phyloP scores from a whole-genome alignment of 257 asterid genomes.

The Avicennia marina region DNA sequence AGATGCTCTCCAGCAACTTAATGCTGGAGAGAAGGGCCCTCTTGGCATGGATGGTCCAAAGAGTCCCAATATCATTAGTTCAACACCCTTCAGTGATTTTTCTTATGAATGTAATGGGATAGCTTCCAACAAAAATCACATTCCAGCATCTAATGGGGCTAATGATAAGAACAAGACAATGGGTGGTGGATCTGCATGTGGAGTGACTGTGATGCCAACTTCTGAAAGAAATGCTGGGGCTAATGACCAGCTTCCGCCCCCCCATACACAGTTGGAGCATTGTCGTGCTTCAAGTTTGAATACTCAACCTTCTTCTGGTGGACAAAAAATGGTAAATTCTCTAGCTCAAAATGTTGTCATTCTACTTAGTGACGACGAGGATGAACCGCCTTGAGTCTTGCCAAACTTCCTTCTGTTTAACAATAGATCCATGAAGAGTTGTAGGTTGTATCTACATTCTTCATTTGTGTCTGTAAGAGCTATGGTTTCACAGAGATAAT shows the following conservation, averaged over 20 bases:
- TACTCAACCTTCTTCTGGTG: background rate
- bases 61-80: background rate
- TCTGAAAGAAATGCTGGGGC: background rate
- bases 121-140: background rate
- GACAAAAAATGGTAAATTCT: background rate
- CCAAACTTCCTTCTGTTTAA: background rate
- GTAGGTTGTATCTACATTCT: background rate
- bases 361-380: conserved; percentile 30
- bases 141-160: background rate
- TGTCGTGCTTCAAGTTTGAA: background rate
- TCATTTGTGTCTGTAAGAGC: background rate
- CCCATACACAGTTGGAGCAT: background rate
- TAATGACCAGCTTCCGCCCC: conserved; percentile 6
- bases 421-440: background rate
- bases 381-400: background rate
- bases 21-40: background rate
- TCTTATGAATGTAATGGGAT: background rate
- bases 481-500: background rate
- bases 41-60: background rate
- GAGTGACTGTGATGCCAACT: background rate
- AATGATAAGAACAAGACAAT: background rate
- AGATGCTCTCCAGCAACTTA: background rate
- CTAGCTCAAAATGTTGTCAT: conserved; percentile 13
- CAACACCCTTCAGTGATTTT: background rate
- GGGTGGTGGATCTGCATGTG: background rate